phyloP scores from a whole-genome alignment of 2,329 filamentous ascomycete genomes.

The Esteya vermicola region DNA sequence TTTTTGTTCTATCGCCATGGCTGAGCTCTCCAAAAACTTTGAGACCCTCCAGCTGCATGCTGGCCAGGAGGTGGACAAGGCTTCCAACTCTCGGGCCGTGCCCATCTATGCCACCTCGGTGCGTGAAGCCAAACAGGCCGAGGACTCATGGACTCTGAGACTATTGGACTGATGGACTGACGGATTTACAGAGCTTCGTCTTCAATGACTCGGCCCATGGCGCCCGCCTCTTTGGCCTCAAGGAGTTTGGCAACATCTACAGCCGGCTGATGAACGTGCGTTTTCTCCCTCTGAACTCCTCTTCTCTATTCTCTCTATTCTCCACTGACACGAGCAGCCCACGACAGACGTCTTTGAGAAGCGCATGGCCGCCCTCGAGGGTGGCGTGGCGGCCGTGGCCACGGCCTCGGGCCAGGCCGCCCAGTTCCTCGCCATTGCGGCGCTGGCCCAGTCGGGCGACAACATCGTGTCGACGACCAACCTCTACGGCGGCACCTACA shows the following conservation, averaged over 20 bases:
- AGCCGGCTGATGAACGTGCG: conserved; percentile 85
- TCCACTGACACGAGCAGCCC: conserved; percentile 36
- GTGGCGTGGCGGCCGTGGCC: conserved; percentile 74
- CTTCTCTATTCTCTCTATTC: too few species aligned
- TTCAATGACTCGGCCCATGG: conserved; percentile 97
- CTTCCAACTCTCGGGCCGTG: conserved; percentile 78
- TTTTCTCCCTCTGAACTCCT: too few species aligned
- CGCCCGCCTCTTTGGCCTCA: conserved; percentile 87
- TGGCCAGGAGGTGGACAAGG: conserved; percentile 64
- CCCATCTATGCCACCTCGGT: conserved; percentile 91
- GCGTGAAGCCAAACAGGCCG: conserved; percentile 18
- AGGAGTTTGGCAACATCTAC: conserved; percentile 97
- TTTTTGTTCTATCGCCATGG: conserved; percentile 17
- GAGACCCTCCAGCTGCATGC: conserved; percentile 80
- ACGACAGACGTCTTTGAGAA: conserved; percentile 96
- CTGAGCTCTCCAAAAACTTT: conserved; percentile 47
- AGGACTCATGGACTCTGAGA: neutral
- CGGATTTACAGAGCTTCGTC: conserved; percentile 48
- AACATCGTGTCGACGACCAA: conserved; percentile 88
- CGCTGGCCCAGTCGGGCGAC: conserved; percentile 77
- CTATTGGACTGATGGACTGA: neutral
- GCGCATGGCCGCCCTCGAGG: conserved; percentile 87
- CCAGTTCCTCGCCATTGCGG: conserved; percentile 78
- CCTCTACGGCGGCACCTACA: conserved; percentile 91
- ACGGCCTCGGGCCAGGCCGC: conserved; percentile 78